Conservation (phyloP, 2,329 filamentous ascomycete species). For the Pseudocercospora fijiensis region DNA sequence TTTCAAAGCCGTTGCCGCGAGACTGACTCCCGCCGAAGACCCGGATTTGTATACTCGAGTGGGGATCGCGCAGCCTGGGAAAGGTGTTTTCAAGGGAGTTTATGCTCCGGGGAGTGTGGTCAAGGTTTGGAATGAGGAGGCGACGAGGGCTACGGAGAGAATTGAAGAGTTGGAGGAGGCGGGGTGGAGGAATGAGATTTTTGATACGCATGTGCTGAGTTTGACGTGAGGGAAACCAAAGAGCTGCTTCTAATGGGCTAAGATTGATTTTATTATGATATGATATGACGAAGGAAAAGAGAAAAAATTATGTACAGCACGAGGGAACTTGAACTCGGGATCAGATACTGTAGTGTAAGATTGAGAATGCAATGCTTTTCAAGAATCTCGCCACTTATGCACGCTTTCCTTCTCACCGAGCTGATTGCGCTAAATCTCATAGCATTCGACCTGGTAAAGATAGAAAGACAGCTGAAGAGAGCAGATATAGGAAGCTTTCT, state of each 20-base stretch:
- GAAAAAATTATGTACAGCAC: no score
- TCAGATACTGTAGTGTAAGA: no score
- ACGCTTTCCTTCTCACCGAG: no score
- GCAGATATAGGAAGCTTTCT: no score
- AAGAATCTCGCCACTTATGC: no score
- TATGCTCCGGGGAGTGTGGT: slow-evolving; percentile 89
- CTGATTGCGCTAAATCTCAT: no score
- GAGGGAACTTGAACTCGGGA: no score
- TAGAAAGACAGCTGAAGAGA: neutral
- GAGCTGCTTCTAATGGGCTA: no score
- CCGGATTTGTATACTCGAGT: slow-evolving; percentile 73
- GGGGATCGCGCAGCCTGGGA: slow-evolving; percentile 62
- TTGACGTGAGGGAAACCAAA: slow-evolving; percentile 23
- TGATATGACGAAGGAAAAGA: no score
- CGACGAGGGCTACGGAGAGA: slow-evolving; percentile 64
- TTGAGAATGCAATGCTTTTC: no score
- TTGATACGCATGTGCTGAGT: slow-evolving; percentile 48
- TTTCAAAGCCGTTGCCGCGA: slow-evolving; percentile 74
- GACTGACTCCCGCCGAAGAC: slow-evolving; percentile 69
- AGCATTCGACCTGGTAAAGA: no score
- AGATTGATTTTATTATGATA: no score
- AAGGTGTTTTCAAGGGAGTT: slow-evolving; percentile 72
- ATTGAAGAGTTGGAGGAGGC: slow-evolving; percentile 70
- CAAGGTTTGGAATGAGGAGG: slow-evolving; percentile 86
- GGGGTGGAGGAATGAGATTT: slow-evolving; percentile 85